Base-by-base conservation (phyloP, 257 asterid genomes). In the Rubia yunnanensis region DNA sequence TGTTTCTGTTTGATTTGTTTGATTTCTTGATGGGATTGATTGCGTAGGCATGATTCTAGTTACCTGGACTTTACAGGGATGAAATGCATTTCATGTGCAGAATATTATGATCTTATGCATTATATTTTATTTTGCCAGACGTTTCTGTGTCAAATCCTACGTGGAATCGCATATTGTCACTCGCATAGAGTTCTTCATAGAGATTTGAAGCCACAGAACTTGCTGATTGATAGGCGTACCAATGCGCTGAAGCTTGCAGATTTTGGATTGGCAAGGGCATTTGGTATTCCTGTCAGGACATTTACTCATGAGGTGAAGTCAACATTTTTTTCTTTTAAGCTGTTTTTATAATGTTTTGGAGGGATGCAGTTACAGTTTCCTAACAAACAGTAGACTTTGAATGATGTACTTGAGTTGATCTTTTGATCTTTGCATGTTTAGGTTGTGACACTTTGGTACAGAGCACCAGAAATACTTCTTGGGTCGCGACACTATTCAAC, bases 361-460 rank as follows among this genome's bases (percentile, higher is more conserved):
- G n/a, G 36, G 60, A 17, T 60, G 38, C 27, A 39, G n/a, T n/a
- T n/a, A n/a, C n/a, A n/a, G n/a, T n/a, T n/a, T n/a, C n/a, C n/a
- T n/a, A 26, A 36, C 35, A 26, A 1, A 0, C 13, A 52, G 41
- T 13, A 50, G n/a, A 2, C 6, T 55, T 57, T 52, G 34, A n/a
- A 57, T 32, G 26, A 26, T 30, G 10, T 35, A 20, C 28, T 24
- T 34, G 35, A 0, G 20, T 65, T 28, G 56, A 20, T 23, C 36
- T 31, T 39, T 64, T 46, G 22, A 17, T 46, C 32, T 30, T 26
- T 69, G 52, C 26, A 15, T 57, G 48, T 77, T 50, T 63, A 92
- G 99, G 99, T 89, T 65, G 99, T 90, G 69, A 94, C 99, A 17
- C 82, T 94, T 63, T 92, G 98, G 98, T 92, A 92, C 68, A 86